Percentiles rank a stretch among this genome's conserved stretches.
These are phyloP conservation scores for Fusarium armeniacum DNA, from an alignment of 2,329 filamentous ascomycete genomes.

Conservation along the genomic window DNA sequence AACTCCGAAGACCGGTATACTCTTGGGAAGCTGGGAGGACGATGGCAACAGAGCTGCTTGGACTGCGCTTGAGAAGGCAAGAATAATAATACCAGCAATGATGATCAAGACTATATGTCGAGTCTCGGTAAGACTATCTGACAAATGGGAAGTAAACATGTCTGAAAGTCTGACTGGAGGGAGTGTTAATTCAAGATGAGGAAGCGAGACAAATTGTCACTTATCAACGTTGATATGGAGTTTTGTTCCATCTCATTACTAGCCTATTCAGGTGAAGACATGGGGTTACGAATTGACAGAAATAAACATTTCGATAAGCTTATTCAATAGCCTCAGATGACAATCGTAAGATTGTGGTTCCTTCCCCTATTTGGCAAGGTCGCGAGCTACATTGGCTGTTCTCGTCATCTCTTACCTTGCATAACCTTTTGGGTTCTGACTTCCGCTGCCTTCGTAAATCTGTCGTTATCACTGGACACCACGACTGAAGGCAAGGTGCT, in stretches of 20 bases:
- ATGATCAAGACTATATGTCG: constrained; percentile 1
- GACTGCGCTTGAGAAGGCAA: constrained; percentile 3
- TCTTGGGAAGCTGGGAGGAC: constrained; percentile 3
- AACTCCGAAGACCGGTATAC: constrained; percentile 2
- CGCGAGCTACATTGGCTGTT: constrained; percentile 1
- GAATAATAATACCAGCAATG: constrained; percentile 3
- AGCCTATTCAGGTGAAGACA: neutral
- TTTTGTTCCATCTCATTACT: neutral
- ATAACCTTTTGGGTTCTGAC: neutral
- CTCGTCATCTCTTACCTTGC: constrained; percentile 1
- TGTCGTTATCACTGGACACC: constrained; percentile 2
- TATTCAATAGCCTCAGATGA: neutral
- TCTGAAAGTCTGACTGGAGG: constrained; percentile 1
- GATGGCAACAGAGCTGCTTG: constrained; percentile 2
- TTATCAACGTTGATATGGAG: neutral
- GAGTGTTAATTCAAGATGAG: neutral
- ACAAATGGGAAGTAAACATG: neutral
- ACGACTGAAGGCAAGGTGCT: neutral
- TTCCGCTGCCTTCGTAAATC: neutral
- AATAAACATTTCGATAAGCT: neutral
- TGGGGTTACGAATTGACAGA: neutral
- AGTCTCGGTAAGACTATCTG: constrained; percentile 1
- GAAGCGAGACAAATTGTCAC: no score
- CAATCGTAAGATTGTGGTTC: neutral
- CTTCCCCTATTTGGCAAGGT: constrained; percentile 4